Conservation (phyloP, 1,284 basidiomycete species). For the Cutaneotrichosporon cutaneum region DNA sequence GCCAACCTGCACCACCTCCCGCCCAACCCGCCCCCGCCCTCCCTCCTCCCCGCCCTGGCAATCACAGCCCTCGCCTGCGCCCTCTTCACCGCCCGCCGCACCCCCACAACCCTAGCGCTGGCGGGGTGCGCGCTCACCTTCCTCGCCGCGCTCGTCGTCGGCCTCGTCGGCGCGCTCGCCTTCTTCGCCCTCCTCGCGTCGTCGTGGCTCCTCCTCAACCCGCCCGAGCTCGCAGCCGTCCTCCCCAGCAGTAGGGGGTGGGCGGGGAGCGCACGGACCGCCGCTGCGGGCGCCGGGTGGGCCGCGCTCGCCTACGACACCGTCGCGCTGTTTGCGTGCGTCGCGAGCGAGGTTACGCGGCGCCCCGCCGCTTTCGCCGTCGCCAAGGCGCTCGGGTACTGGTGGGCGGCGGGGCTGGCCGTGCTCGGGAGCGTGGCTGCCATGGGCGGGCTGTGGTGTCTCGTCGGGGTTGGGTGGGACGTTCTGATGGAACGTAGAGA, state of each 20-base stretch:
- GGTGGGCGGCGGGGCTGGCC: background rate
- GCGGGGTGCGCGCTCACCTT: background rate
- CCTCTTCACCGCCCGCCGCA: background rate
- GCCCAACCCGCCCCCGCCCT: no score
- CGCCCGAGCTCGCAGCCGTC: background rate
- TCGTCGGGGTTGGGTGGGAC: background rate
- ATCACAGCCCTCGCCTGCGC: background rate
- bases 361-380: background rate
- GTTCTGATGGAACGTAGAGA: background rate
- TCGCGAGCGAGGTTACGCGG: background rate
- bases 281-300: background rate
- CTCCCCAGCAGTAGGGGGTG: background rate
- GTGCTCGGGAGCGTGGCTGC: background rate
- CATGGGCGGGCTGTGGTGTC: background rate
- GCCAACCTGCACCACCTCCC: no score
- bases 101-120: background rate
- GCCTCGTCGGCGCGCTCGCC: background rate
- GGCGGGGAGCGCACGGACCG: background rate
- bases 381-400: background rate
- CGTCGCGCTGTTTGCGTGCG: background rate
- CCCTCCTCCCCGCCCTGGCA: no score
- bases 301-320: background rate
- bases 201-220: background rate
- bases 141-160: background rate
- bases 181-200: background rate